These are phyloP conservation scores for Cordyceps tenuipes DNA, from an alignment of 2,329 filamentous ascomycete species.

Conservation along the genomic window DNA sequence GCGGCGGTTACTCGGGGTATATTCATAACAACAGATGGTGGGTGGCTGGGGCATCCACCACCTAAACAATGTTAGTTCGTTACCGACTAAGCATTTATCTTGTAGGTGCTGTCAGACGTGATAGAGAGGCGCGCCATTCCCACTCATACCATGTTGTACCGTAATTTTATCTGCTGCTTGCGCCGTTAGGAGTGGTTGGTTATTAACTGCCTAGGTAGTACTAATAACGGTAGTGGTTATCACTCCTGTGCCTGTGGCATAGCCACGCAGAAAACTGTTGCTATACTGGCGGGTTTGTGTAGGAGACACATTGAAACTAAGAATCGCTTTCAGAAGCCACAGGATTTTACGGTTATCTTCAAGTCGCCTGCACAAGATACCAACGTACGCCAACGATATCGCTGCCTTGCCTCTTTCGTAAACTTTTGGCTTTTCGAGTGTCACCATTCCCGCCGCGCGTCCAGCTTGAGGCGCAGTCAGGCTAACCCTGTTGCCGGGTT, in stretches of 20 bases:
- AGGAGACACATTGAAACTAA: background rate
- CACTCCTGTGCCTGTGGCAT: background rate
- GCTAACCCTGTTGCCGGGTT: too few relatives aligned
- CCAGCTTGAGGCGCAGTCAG: constrained; percentile 5
- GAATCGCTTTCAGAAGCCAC: background rate
- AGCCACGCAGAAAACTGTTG: background rate
- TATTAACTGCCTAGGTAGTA: background rate
- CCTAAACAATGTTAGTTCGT: too few relatives aligned
- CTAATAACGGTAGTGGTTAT: too few relatives aligned
- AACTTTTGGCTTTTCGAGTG: too few relatives aligned
- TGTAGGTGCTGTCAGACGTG: too few relatives aligned
- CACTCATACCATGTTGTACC: too few relatives aligned
- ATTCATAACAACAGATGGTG: background rate
- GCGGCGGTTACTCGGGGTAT: background rate
- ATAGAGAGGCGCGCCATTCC: too few relatives aligned
- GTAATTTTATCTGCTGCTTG: background rate
- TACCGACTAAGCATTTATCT: too few relatives aligned
- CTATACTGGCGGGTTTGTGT: too few relatives aligned
- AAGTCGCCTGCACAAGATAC: too few relatives aligned
- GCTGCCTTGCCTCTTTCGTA: background rate
- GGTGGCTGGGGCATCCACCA: background rate
- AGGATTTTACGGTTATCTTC: too few relatives aligned
- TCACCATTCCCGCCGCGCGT: background rate
- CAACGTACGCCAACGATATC: background rate
- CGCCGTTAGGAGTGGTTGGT: too few relatives aligned